These are phyloP conservation scores for Balansia obtecta DNA, from an alignment of 2,329 filamentous ascomycete genomes.

Conservation along the genomic window DNA sequence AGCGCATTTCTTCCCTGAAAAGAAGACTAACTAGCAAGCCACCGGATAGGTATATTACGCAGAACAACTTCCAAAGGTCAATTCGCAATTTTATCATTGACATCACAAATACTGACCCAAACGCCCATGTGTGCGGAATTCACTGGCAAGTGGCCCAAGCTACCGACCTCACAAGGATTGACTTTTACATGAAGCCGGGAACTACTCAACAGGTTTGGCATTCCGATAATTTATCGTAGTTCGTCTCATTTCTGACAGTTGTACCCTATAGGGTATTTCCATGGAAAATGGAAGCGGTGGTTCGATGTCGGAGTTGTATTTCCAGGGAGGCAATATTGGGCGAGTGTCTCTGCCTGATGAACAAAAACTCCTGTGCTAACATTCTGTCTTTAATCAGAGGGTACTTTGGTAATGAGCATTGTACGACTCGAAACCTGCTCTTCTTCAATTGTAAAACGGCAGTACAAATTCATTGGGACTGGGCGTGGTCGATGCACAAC, in stretches of 20 bases:
- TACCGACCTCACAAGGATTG: slow-evolving; percentile 19
- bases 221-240: background rate
- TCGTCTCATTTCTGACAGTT: too few species aligned
- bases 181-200: background rate
- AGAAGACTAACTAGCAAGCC: too few species aligned
- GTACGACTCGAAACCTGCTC: slow-evolving; percentile 52
- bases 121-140: slow-evolving; percentile 29
- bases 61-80: slow-evolving; percentile 52
- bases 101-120: slow-evolving; percentile 19
- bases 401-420: slow-evolving; percentile 47
- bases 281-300: slow-evolving; percentile 26
- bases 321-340: slow-evolving; percentile 45
- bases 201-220: slow-evolving; percentile 16
- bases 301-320: slow-evolving; percentile 42
- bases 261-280: slow-evolving; percentile 9
- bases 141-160: slow-evolving; percentile 55
- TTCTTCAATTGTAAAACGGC: slow-evolving; percentile 55
- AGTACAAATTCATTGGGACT: slow-evolving; percentile 60
- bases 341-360: background rate
- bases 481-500: slow-evolving; percentile 56
- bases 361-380: background rate
- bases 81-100: slow-evolving; percentile 56
- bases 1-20: too few species aligned
- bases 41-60: slow-evolving; percentile 14
- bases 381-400: slow-evolving; percentile 7